Conservation (phyloP, 2,329 filamentous ascomycete genomes). For the Orbilia blumenaviensis region DNA sequence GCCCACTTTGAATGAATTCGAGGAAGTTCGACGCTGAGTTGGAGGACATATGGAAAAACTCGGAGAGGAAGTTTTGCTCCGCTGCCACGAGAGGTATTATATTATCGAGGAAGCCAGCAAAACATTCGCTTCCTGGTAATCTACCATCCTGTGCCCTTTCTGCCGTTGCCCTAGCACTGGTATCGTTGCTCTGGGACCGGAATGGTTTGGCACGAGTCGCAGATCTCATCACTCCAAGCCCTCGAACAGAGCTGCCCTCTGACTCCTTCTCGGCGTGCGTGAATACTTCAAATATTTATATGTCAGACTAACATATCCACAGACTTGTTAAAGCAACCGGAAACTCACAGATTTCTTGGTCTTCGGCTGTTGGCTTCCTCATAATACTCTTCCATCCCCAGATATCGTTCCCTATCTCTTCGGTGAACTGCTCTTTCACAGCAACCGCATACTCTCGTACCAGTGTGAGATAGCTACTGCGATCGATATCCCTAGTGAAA, state of each 20-base stretch:
- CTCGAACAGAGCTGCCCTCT: constrained; percentile 79
- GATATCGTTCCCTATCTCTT: constrained; percentile 80
- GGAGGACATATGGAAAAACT: constrained; percentile 94
- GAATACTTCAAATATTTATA: constrained; percentile 68
- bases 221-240: constrained; percentile 91
- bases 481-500: constrained; percentile 85
- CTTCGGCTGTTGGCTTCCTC: constrained; percentile 77
- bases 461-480: constrained; percentile 68
- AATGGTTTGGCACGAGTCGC: constrained; percentile 82
- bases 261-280: constrained; percentile 89
- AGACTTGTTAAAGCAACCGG: neutral
- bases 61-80: constrained; percentile 96
- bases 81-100: constrained; percentile 83
- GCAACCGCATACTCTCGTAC: constrained; percentile 58
- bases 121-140: constrained; percentile 69
- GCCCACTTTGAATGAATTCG: constrained; percentile 74
- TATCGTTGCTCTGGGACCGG: constrained; percentile 73
- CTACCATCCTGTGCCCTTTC: constrained; percentile 71
- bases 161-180: constrained; percentile 63
- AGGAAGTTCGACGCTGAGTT: constrained; percentile 74
- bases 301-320: neutral
- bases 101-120: constrained; percentile 81
- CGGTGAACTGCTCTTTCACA: constrained; percentile 78
- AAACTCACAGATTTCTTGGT: constrained; percentile 71
- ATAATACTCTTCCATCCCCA: constrained; percentile 81